Conservation (phyloP, 495 filamentous ascomycete species). For the Copromyces sp. region DNA sequence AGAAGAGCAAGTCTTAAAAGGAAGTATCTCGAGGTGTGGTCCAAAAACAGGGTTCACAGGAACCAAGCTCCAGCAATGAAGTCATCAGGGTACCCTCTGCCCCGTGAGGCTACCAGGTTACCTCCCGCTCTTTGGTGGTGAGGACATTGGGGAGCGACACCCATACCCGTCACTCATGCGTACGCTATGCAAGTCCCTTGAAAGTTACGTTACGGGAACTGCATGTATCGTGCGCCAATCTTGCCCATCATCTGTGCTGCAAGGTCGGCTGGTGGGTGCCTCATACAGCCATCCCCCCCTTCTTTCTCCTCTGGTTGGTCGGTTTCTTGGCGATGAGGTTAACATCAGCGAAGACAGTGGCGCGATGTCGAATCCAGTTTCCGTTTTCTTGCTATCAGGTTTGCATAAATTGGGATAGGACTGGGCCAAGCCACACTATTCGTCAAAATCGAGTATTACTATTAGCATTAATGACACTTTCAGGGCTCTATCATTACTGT, state of each 20-base stretch:
- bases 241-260: not conserved
- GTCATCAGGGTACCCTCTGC: constrained; percentile 8
- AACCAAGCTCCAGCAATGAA: constrained; percentile 11
- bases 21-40: not conserved
- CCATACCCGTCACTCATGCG: not conserved
- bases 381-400: not conserved
- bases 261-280: not conserved
- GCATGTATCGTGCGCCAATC: not conserved
- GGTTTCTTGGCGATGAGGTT: not conserved
- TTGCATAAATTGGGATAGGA: not conserved
- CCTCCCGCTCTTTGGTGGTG: not conserved
- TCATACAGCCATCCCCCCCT: not conserved
- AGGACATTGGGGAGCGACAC: not conserved
- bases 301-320: not conserved
- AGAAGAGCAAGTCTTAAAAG: constrained; percentile 7
- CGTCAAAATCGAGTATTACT: not conserved
- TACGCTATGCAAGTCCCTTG: not conserved
- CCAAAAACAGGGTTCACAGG: constrained; percentile 12
- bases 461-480: not conserved
- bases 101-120: not conserved
- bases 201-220: not conserved
- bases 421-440: not conserved
- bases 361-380: not conserved
- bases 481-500: not conserved
- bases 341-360: not conserved